A percentile compares a stretch with the other conserved stretches of the same genome.
These are phyloP conservation scores for Xylaria hypoxylon DNA, from an alignment of 2,329 filamentous ascomycete species.

Conservation along the genomic window DNA sequence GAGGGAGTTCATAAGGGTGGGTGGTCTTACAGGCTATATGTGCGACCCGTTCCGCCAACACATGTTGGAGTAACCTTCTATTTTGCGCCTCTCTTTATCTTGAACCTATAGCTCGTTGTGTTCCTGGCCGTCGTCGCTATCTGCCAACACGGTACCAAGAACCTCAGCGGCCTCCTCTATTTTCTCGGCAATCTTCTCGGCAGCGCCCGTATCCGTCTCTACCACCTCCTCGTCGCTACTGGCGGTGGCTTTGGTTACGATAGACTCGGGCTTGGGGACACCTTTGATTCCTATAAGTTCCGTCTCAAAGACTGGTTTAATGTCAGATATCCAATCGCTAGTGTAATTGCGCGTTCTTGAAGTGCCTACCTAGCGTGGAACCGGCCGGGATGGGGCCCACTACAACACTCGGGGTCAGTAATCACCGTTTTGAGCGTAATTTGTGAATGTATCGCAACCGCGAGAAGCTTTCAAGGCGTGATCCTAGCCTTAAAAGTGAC, in stretches of 20 bases:
- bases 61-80: background rate
- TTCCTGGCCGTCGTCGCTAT: constrained; percentile 67
- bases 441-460: too few relatives aligned
- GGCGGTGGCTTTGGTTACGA: constrained; percentile 55
- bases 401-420: background rate
- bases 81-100: background rate
- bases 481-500: background rate
- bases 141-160: constrained; percentile 63
- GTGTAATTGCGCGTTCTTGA: background rate
- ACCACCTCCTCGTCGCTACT: constrained; percentile 46
- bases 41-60: background rate
- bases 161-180: constrained; percentile 63
- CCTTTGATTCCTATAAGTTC: constrained; percentile 87
- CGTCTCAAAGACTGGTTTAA: constrained; percentile 81
- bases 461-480: background rate
- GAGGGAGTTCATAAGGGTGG: background rate
- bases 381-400: constrained; percentile 86
- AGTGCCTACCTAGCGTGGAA: constrained; percentile 75
- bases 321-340: constrained; percentile 24
- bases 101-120: constrained; percentile 68
- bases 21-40: background rate
- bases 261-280: constrained; percentile 65
- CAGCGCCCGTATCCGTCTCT: constrained; percentile 48
- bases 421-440: background rate
- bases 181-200: constrained; percentile 59